Conservation (phyloP, 495 filamentous ascomycete species). For the Hamigera avellanea region DNA sequence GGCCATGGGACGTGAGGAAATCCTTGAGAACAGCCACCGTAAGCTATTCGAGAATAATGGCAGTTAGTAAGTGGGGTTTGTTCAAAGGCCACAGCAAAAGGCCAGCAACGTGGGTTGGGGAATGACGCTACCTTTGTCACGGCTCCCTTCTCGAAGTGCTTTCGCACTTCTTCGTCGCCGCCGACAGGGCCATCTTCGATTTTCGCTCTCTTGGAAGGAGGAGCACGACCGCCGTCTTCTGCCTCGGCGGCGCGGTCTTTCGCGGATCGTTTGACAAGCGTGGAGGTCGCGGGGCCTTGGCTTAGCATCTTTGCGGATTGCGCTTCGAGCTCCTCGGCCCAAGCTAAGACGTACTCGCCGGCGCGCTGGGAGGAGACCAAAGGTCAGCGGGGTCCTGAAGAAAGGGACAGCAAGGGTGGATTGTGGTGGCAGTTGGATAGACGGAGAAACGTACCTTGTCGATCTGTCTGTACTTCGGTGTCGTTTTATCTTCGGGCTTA, state of each 20-base stretch:
- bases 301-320: slow-evolving; percentile 31
- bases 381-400: background rate
- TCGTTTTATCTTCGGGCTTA: slow-evolving; percentile 66
- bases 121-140: slow-evolving; percentile 42
- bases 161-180: slow-evolving; percentile 47
- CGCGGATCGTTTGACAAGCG: slow-evolving; percentile 34
- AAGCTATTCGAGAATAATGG: slow-evolving; percentile 24
- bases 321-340: slow-evolving; percentile 56
- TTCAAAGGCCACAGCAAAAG: too few species aligned
- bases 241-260: slow-evolving; percentile 18
- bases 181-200: slow-evolving; percentile 26
- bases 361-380: slow-evolving; percentile 36
- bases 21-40: slow-evolving; percentile 61
- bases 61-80: too few species aligned
- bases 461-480: slow-evolving; percentile 74
- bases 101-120: background rate
- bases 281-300: slow-evolving; percentile 17
- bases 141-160: slow-evolving; percentile 43
- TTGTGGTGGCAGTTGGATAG: too few species aligned
- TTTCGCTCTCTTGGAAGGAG: slow-evolving; percentile 40
- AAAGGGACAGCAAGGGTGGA: background rate
- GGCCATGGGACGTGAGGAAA: slow-evolving; percentile 49
- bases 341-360: slow-evolving; percentile 64
- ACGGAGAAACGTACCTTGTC: slow-evolving; percentile 58
- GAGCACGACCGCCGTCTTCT: slow-evolving; percentile 13